Evolutionary conservation across 306 rosid genomes (phyloP).

Genomic region (Casuarina cunninghamiana): DNA sequence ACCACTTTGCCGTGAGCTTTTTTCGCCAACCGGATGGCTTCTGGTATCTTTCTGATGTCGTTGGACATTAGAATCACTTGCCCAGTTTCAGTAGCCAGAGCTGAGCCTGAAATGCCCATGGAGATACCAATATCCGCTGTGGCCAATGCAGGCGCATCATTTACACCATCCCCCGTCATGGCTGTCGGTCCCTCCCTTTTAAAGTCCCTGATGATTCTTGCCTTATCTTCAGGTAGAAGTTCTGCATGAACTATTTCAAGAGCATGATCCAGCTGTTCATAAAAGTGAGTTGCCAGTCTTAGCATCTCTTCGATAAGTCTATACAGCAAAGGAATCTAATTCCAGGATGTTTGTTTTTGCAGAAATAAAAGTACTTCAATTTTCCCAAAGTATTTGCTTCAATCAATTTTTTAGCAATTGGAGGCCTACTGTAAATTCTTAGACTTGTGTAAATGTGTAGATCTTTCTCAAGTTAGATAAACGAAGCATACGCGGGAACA

Average conservation of each 20-base stretch:
- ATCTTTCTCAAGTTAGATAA: background rate
- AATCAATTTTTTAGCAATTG: background rate
- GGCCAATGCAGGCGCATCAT: slow-evolving; percentile 93
- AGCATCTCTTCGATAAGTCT: slow-evolving; percentile 15
- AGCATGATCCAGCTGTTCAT: slow-evolving; percentile 65
- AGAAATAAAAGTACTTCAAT: background rate
- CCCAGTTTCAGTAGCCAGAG: slow-evolving; percentile 86
- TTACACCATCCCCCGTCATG: slow-evolving; percentile 93
- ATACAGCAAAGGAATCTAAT: slow-evolving; percentile 5
- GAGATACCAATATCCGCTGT: slow-evolving; percentile 91
- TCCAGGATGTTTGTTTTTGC: background rate
- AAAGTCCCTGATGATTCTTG: slow-evolving; percentile 59
- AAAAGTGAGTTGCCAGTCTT: slow-evolving; percentile 30
- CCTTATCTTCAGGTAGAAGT: slow-evolving; percentile 88
- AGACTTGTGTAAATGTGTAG: background rate
- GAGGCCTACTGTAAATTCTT: background rate
- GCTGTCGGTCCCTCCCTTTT: slow-evolving; percentile 73
- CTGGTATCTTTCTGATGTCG: slow-evolving; percentile 78
- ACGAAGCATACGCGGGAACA: background rate
- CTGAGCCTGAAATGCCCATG: slow-evolving; percentile 97
- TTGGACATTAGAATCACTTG: slow-evolving; percentile 81
- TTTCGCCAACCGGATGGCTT: slow-evolving; percentile 75
- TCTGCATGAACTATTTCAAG: slow-evolving; percentile 73
- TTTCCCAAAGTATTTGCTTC: slow-evolving; percentile 10
- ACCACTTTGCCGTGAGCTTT: slow-evolving; percentile 58